phyloP scores from a whole-genome alignment of 2,329 filamentous ascomycete species.

The Nigrograna mackinnonii region DNA sequence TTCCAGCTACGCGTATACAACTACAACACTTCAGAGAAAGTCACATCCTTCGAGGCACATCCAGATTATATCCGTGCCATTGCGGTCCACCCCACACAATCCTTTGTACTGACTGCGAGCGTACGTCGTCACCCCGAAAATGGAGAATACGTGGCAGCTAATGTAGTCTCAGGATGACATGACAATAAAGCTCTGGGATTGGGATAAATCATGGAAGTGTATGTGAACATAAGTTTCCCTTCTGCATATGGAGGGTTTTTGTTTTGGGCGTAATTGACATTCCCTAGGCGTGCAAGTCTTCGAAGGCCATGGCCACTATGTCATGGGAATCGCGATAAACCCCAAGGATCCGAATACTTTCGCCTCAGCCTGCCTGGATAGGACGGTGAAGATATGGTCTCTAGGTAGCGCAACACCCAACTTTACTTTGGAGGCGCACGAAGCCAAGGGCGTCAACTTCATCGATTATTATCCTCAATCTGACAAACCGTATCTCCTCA shows the following conservation, averaged over 20 bases:
- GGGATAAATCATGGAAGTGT: conserved; percentile 98
- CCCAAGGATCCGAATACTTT: conserved; percentile 83
- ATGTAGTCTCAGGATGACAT: conserved; percentile 38
- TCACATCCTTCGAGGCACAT: conserved; percentile 94
- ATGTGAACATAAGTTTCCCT: conserved; percentile 10
- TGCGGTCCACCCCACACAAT: conserved; percentile 90
- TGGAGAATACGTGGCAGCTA: conserved; percentile 13
- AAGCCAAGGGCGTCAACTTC: conserved; percentile 96
- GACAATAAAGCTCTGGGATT: conserved; percentile 93
- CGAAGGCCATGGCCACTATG: conserved; percentile 94
- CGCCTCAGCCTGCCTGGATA: conserved; percentile 91
- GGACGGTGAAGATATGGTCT: conserved; percentile 98
- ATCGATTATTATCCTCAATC: conserved; percentile 81
- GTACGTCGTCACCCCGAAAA: conserved; percentile 21
- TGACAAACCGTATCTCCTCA: conserved; percentile 84
- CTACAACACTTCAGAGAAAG: conserved; percentile 99
- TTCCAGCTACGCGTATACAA: conserved; percentile 86
- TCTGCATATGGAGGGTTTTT: neutral
- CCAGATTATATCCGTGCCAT: conserved; percentile 98
- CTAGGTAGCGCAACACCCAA: conserved; percentile 92
- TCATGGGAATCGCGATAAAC: conserved; percentile 96
- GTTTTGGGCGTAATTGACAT: conserved; percentile 20
- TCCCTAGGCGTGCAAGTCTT: conserved; percentile 75
- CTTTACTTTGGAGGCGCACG: conserved; percentile 95
- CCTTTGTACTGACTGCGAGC: conserved; percentile 93